phyloP scores from a whole-genome alignment of 495 filamentous ascomycete species.

The Annulohypoxylon bovei region DNA sequence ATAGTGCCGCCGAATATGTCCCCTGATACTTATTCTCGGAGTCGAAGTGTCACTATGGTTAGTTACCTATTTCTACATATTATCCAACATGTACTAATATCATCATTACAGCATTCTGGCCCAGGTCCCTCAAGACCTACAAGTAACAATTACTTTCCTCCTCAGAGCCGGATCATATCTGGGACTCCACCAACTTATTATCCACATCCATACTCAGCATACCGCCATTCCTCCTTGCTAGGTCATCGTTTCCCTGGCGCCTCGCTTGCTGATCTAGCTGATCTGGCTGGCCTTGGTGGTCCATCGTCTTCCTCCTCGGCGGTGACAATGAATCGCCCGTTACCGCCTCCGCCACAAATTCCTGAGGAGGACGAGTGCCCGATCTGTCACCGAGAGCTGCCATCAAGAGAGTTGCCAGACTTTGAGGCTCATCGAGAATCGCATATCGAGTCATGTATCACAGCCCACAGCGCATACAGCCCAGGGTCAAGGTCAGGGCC shows the following conservation, averaged over 20 bases:
- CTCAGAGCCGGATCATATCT: conserved; percentile 48
- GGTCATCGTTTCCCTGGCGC: conserved; percentile 31
- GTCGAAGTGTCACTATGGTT: conserved; percentile 59
- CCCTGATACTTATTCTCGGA: conserved; percentile 47
- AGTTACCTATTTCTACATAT: conserved; percentile 13
- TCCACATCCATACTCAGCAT: conserved; percentile 30
- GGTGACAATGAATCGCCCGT: conserved; percentile 41
- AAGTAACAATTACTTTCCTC: conserved; percentile 26
- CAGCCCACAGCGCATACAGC: conserved; percentile 55
- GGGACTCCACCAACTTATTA: conserved; percentile 53
- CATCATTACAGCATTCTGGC: conserved; percentile 28
- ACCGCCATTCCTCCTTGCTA: conserved; percentile 37
- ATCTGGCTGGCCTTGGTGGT: conserved; percentile 40
- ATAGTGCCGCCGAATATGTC: conserved; percentile 25
- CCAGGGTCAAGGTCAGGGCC: conserved; percentile 30
- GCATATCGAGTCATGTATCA: conserved; percentile 83
- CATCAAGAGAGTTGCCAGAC: conserved; percentile 67
- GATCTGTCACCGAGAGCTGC: conserved; percentile 82
- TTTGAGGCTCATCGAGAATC: conserved; percentile 72
- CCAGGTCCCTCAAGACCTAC: conserved; percentile 32
- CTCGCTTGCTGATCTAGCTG: conserved; percentile 38
- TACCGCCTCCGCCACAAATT: conserved; percentile 52
- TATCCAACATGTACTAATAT: conserved; percentile 21
- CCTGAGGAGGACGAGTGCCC: conserved; percentile 91
- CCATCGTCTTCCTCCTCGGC: conserved; percentile 48